phyloP scores from a whole-genome alignment of 148 eudicot genomes.

The Bassia scoparia region DNA sequence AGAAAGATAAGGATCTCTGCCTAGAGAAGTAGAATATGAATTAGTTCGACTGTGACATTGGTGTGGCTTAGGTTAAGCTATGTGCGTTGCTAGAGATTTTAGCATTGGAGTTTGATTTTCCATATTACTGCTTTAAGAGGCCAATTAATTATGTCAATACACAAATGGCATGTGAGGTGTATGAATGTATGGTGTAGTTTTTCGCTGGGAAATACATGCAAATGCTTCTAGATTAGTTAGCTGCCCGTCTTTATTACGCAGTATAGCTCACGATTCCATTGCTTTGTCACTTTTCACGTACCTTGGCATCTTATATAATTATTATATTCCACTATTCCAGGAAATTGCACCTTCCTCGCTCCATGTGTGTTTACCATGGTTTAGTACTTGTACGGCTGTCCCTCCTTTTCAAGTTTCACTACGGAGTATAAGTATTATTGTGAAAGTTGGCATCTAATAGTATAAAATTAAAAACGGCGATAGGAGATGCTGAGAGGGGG shows the following conservation, averaged over 20 bases:
- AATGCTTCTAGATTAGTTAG: not conserved
- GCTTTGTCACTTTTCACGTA: not conserved
- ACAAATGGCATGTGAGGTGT: not conserved
- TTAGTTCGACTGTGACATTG: not conserved
- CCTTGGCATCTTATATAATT: not conserved
- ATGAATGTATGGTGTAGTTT: not conserved
- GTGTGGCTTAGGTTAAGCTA: not conserved
- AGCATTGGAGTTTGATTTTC: not conserved
- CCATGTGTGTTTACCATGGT: not conserved
- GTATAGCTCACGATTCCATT: not conserved
- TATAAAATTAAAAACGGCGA: too few relatives aligned
- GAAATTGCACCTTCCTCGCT: not conserved
- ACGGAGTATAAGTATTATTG: too few relatives aligned
- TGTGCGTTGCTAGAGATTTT: not conserved
- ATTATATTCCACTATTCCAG: slow-evolving; percentile 1
- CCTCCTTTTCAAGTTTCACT: not conserved
- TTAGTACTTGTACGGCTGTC: not conserved
- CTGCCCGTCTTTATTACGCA: not conserved
- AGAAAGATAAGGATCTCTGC: not conserved
- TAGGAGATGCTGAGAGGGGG: too few relatives aligned
- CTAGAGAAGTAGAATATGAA: not conserved
- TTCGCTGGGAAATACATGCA: not conserved
- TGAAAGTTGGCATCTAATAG: too few relatives aligned
- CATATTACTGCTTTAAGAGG: not conserved
- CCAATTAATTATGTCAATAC: not conserved